A percentile compares a stretch with the other conserved stretches of the same genome.
phyloP scores from a whole-genome alignment of 2,329 filamentous ascomycete genomes.

The Cercospora citrullina region DNA sequence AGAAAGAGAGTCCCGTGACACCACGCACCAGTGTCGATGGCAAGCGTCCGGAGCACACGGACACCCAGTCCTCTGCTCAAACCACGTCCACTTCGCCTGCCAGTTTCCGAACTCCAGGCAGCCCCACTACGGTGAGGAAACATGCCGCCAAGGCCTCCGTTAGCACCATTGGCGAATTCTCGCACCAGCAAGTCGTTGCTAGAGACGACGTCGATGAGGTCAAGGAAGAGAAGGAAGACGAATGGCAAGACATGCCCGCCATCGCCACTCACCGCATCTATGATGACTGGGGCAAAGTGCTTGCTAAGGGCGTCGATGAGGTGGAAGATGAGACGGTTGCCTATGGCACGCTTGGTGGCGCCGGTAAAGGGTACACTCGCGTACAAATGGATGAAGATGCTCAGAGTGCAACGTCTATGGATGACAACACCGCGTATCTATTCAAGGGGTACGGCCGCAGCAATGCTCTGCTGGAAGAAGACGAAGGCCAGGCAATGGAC shows the following conservation, averaged over 20 bases:
- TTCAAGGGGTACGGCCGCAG: slow-evolving; percentile 73
- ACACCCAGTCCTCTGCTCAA: slow-evolving; percentile 10
- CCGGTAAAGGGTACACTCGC: slow-evolving; percentile 91
- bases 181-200: slow-evolving; percentile 74
- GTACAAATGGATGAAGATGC: slow-evolving; percentile 95
- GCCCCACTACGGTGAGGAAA: slow-evolving; percentile 13
- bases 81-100: neutral
- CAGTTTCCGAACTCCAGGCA: slow-evolving; percentile 2
- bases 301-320: slow-evolving; percentile 76
- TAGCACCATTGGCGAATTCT: slow-evolving; percentile 72
- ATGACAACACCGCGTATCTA: slow-evolving; percentile 93
- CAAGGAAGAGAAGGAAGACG: slow-evolving; percentile 57
- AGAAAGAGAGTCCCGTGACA: slow-evolving; percentile 7
- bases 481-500: slow-evolving; percentile 77
- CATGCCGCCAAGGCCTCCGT: slow-evolving; percentile 27
- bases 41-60: neutral
- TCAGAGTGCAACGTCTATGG: slow-evolving; percentile 90
- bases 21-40: slow-evolving; percentile 10
- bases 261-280: slow-evolving; percentile 93
- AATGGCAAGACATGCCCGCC: slow-evolving; percentile 96
- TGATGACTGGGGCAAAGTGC: slow-evolving; percentile 84
- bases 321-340: slow-evolving; percentile 68
- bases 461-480: slow-evolving; percentile 58
- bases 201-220: slow-evolving; percentile 45
- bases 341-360: slow-evolving; percentile 79